Evolutionary conservation across 352 stramenopile genomes (phyloP), one percentile per base, ranked within the genome.

Genomic region (Aphanomyces cochlioides): DNA sequence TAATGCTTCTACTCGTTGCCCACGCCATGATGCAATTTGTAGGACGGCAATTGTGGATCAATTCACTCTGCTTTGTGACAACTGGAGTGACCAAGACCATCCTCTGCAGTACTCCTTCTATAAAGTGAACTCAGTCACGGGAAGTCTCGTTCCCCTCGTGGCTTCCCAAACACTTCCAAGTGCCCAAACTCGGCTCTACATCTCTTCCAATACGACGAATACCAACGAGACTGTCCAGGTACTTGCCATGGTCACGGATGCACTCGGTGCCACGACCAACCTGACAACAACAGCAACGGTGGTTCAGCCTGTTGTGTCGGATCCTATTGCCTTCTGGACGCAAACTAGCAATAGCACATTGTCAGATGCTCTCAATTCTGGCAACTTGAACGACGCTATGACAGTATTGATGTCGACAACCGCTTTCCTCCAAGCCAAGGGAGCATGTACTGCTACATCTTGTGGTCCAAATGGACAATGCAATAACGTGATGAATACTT

Each of bases 61-160:
- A 4, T 91, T 93, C 56, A 73, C 68, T 0, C 69, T 93, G 3
- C 71, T 66, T 0, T 91, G 85, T 17, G 54, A 69, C 4, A 58
- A 86, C 34, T 93, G 85, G 85, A 89, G 78, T 1, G 85, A 93
- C 56, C 73, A 78, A 3, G 82, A 91, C 47, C 71, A 90, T 36
- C 83, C 85, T 19, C 66, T 93, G 12, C 78, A 56, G 13, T 93
- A 93, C 63, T 69, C 77, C 7, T 93, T 90, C 54, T 78, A 80
- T 1, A 75, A 83, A n/a, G 43, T 90, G 10, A 5, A 61, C 36
- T 40, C 54, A 17, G 45, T 78, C 4, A 76, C 76, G 0, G n/a
- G 60, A 1, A 36, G 48, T 5, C 87, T 88, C 19, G 56, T 78
- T 0, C 53, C 56, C 1, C 56, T 85, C 12, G 19, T 50, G 2